phyloP scores from a whole-genome alignment of 805 yeast species.

The Teunomyces barrocoloradensis region DNA sequence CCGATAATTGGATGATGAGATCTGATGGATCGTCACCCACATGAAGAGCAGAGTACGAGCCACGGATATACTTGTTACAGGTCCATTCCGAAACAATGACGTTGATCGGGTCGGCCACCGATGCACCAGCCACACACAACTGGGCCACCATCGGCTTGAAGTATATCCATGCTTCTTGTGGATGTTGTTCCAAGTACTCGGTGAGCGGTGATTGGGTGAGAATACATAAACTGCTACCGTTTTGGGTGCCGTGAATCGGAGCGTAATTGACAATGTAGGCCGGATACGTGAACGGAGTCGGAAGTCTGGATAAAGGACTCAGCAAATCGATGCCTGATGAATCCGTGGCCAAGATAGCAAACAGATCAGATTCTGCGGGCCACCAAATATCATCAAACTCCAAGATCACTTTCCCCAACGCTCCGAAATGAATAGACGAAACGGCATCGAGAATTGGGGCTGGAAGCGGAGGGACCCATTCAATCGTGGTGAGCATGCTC shows the following conservation, averaged over 20 bases:
- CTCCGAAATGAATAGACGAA: conserved; percentile 31
- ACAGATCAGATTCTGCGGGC: conserved; percentile 43
- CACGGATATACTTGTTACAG: conserved; percentile 69
- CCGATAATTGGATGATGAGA: conserved; percentile 56
- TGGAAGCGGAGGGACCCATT: conserved; percentile 58
- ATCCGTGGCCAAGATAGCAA: conserved; percentile 40
- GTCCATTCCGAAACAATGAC: conserved; percentile 71
- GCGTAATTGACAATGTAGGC: conserved; percentile 58
- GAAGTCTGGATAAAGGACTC: conserved; percentile 17
- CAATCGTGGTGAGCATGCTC: conserved; percentile 57
- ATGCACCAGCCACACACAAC: conserved; percentile 19
- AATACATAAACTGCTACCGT: conserved; percentile 54
- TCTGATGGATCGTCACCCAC: conserved; percentile 71
- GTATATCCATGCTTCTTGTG: conserved; percentile 53
- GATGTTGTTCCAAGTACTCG: conserved; percentile 50
- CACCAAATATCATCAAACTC: conserved; percentile 43
- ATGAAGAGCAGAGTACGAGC: conserved; percentile 74
- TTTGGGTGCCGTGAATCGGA: conserved; percentile 29
- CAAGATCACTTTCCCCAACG: conserved; percentile 42
- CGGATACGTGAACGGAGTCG: conserved; percentile 58
- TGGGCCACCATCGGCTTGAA: conserved; percentile 51
- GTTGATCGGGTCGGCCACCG: conserved; percentile 26
- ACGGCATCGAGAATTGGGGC: conserved; percentile 28
- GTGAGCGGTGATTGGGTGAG: conserved; percentile 76
- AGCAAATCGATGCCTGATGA: background rate